Evolutionary conservation across 257 asterid species (phyloP).

Genomic region (Rauvolfia tetraphylla): DNA sequence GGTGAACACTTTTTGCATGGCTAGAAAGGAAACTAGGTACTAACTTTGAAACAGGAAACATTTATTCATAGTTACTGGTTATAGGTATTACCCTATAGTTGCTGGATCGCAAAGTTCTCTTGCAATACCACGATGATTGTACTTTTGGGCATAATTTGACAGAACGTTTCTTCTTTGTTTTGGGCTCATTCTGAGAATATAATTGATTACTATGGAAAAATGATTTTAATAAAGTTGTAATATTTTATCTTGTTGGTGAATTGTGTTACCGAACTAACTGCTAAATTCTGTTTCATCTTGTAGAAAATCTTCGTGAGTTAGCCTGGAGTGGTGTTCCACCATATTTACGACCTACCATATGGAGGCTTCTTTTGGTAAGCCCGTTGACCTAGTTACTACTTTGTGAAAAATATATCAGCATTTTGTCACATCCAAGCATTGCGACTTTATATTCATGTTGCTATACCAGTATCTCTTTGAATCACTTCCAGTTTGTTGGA

Average conservation of each 20-base stretch:
- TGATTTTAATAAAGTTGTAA: background rate
- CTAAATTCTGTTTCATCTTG: slow-evolving; percentile 18
- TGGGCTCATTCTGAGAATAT: background rate
- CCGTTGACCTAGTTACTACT: background rate
- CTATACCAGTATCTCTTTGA: background rate
- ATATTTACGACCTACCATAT: slow-evolving; percentile 81
- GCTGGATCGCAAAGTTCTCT: no score
- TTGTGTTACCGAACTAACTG: slow-evolving; percentile 14
- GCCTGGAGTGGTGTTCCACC: slow-evolving; percentile 99
- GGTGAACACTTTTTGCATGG: no score
- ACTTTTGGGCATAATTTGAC: no score
- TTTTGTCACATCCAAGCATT: background rate
- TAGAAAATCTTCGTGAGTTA: slow-evolving; percentile 89
- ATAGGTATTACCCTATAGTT: no score
- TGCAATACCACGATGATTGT: no score
- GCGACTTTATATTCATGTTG: background rate
- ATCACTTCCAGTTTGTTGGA: background rate
- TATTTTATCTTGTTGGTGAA: background rate
- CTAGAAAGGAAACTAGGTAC: no score
- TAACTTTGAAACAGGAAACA: no score
- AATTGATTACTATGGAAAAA: background rate
- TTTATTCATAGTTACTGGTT: no score
- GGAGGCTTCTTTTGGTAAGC: slow-evolving; percentile 97
- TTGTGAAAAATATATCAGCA: no score
- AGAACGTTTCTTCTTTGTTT: no score